phyloP scores from a whole-genome alignment of 75 land plant species.

The Selaginella tamariscina region DNA sequence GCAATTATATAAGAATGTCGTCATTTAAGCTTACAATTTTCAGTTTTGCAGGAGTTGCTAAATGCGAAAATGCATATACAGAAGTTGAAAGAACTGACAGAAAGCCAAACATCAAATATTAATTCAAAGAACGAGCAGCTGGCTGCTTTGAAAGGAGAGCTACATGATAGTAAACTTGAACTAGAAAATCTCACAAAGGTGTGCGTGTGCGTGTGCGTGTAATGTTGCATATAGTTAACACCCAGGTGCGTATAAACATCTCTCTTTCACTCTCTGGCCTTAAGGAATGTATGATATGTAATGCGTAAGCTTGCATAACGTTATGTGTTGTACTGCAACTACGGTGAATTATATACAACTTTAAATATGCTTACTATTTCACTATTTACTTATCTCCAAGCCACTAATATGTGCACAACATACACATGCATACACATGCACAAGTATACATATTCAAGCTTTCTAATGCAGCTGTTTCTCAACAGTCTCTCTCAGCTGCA shows the following conservation, averaged over 20 bases:
- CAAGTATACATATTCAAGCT: too few species aligned
- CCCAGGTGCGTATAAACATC: too few species aligned
- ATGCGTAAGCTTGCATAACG: too few species aligned
- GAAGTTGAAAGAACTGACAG: neutral
- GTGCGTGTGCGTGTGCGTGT: too few species aligned
- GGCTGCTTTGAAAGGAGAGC: neutral
- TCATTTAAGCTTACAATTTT: neutral
- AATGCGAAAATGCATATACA: neutral
- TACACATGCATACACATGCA: too few species aligned
- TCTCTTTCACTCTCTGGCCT: neutral
- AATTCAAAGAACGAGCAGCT: neutral
- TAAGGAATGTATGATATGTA: neutral
- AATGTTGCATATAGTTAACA: too few species aligned
- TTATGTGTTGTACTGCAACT: too few species aligned
- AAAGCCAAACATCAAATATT: neutral
- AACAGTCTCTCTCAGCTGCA: constrained; percentile 22
- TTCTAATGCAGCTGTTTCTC: neutral
- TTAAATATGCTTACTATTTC: too few species aligned
- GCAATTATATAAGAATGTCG: too few species aligned
- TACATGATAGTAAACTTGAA: neutral
- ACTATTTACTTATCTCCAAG: too few species aligned
- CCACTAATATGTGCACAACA: too few species aligned
- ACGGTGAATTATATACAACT: too few species aligned
- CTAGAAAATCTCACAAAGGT: neutral
- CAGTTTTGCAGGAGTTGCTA: neutral